A percentile compares a stretch with the other conserved stretches of the same genome.
phyloP scores from a whole-genome alignment of 768 basidiomycete species.

The Leucosporidium yakuticum region DNA sequence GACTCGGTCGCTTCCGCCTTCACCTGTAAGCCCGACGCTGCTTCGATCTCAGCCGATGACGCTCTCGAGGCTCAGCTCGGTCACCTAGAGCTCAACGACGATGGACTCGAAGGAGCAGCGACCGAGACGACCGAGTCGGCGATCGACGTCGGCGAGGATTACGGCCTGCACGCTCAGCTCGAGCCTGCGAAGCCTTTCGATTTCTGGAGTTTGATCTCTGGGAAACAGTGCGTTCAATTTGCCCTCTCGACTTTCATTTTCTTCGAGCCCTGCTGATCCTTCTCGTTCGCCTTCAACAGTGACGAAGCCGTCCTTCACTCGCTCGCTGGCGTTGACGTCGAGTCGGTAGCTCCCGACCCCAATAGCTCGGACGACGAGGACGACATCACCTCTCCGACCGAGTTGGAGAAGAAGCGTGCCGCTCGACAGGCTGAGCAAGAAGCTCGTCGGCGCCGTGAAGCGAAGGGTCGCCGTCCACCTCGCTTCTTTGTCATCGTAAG shows the following conservation, averaged over 20 bases:
- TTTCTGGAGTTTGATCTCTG: background rate
- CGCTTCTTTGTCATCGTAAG: constrained; percentile 3
- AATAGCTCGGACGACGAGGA: background rate
- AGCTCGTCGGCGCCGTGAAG: background rate
- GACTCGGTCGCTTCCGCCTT: background rate
- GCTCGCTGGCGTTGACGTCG: background rate
- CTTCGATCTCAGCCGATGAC: background rate
- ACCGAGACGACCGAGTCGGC: background rate
- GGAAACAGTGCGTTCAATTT: background rate
- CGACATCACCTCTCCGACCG: background rate
- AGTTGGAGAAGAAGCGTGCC: background rate
- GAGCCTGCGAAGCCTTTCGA: background rate
- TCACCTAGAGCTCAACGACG: background rate
- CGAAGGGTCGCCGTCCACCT: constrained; percentile 1
- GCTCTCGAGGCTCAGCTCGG: background rate
- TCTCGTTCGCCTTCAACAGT: background rate
- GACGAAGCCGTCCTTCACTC: background rate
- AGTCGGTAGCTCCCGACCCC: background rate
- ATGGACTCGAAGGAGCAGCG: background rate
- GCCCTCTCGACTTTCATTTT: background rate
- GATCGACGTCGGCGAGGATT: background rate
- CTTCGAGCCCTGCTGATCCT: background rate
- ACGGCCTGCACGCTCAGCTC: background rate
- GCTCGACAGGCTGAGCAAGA: background rate
- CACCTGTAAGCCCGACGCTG: background rate